A percentile compares a stretch with the other conserved stretches of the same genome.
Conservation (phyloP, 148 eudicot species). For the Diospyros lotus region DNA sequence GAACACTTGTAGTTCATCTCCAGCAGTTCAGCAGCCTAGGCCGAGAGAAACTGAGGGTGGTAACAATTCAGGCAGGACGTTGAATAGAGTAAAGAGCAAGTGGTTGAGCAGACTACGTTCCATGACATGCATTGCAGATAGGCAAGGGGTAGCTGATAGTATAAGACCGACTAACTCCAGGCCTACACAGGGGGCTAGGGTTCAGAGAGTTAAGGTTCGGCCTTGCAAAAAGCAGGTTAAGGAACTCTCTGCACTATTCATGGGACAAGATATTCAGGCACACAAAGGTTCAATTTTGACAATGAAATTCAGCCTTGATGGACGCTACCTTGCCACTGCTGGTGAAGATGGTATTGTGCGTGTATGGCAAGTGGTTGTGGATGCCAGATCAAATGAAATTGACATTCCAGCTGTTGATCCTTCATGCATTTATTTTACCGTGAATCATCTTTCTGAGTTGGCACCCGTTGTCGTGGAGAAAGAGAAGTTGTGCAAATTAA, state of each 20-base stretch:
- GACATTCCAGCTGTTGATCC: constrained; percentile 65
- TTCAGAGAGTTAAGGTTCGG: constrained; percentile 59
- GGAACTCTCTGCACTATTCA: constrained; percentile 74
- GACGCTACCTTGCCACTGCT: constrained; percentile 70
- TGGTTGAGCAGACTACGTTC: constrained; percentile 56
- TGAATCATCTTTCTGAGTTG: constrained; percentile 52
- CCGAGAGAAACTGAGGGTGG: constrained; percentile 18
- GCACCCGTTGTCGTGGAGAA: constrained; percentile 38
- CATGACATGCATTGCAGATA: constrained; percentile 39
- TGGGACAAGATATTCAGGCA: constrained; percentile 68
- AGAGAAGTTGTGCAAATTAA: constrained; percentile 38
- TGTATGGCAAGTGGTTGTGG: constrained; percentile 72
- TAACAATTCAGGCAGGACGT: constrained; percentile 18
- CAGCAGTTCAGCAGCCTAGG: constrained; percentile 24
- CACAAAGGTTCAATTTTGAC: constrained; percentile 71
- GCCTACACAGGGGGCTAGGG: constrained; percentile 24
- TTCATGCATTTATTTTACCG: constrained; percentile 63
- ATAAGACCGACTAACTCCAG: constrained; percentile 10
- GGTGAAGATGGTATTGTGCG: constrained; percentile 79
- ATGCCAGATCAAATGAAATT: constrained; percentile 42
- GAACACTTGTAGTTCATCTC: constrained; percentile 26
- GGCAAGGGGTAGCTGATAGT: constrained; percentile 22
- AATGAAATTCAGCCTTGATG: constrained; percentile 83
- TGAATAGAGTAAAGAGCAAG: constrained; percentile 45
- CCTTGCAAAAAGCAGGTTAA: constrained; percentile 48